Evolutionary conservation across 2,329 filamentous ascomycete species (phyloP).

Genomic region (Aspergillus terreus): DNA sequence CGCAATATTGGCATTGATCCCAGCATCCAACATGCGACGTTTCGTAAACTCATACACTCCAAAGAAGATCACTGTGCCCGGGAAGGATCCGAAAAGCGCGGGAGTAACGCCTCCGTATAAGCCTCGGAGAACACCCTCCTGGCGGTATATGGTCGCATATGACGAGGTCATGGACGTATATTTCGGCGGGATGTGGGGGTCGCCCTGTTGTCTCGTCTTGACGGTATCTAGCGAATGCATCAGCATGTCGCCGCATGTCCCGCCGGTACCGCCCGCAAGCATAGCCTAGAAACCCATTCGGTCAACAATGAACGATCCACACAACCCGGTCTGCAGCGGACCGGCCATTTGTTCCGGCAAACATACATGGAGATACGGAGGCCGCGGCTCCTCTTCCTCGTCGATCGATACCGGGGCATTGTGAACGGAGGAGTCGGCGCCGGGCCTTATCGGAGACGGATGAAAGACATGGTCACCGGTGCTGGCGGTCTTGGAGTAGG

Average conservation of each 20-base stretch:
- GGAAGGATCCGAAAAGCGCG: constrained; percentile 86
- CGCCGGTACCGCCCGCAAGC: constrained; percentile 90
- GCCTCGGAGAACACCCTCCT: constrained; percentile 82
- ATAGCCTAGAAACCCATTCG: constrained; percentile 63
- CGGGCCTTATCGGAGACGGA: constrained; percentile 12
- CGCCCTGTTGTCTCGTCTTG: constrained; percentile 95
- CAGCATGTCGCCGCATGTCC: constrained; percentile 89
- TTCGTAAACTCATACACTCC: constrained; percentile 96
- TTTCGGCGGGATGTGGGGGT: constrained; percentile 86
- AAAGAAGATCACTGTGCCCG: constrained; percentile 92
- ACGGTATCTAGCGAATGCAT: constrained; percentile 99
- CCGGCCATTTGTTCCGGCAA: background rate
- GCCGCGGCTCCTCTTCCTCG: constrained; percentile 55
- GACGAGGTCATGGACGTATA: constrained; percentile 88
- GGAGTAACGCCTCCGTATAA: constrained; percentile 92
- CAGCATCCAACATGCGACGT: constrained; percentile 77
- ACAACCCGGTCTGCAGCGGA: no score
- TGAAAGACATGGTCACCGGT: constrained; percentile 16
- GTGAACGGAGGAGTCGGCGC: constrained; percentile 16
- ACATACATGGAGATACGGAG: constrained; percentile 63
- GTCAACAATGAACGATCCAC: background rate
- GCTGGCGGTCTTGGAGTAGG: constrained; percentile 26
- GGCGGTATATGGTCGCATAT: constrained; percentile 87
- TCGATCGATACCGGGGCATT: constrained; percentile 36
- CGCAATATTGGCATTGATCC: constrained; percentile 74